Evolutionary conservation across 441 rosid genomes (phyloP).

Genomic region (Eutrema salsugineum): DNA sequence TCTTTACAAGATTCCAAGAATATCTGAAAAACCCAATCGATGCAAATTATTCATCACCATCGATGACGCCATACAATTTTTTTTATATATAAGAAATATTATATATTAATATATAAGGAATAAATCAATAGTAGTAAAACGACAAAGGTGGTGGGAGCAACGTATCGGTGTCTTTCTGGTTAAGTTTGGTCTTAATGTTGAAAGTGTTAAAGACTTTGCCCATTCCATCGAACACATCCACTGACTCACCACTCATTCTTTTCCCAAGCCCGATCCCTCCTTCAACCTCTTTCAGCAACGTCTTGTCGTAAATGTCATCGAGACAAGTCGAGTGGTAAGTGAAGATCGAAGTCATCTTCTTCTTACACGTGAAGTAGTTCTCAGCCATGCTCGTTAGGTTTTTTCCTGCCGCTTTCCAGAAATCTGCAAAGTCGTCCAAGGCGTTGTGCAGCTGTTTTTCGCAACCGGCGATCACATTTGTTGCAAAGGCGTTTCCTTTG

Average conservation of each 20-base stretch:
- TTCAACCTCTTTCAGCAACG: conserved; percentile 25
- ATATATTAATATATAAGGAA: not conserved
- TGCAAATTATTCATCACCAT: conserved; percentile 21
- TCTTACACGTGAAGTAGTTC: conserved; percentile 32
- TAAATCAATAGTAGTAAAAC: conserved; percentile 27
- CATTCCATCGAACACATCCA: conserved; percentile 34
- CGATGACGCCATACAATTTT: conserved; percentile 4
- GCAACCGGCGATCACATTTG: conserved; percentile 20
- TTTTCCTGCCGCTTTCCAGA: conserved; percentile 35
- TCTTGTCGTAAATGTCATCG: conserved; percentile 32
- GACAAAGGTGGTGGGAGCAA: conserved; percentile 38
- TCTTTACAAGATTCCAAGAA: conserved; percentile 18
- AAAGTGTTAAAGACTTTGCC: conserved; percentile 32
- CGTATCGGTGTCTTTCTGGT: conserved; percentile 31
- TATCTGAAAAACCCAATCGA: conserved; percentile 12
- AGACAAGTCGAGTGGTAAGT: conserved; percentile 30
- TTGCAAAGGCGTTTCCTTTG: conserved; percentile 28
- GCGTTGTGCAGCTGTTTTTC: conserved; percentile 30
- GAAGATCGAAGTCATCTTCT: conserved; percentile 31
- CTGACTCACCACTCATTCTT: conserved; percentile 33
- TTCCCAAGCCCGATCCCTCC: conserved; percentile 34
- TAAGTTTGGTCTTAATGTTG: conserved; percentile 31
- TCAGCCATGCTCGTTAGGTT: conserved; percentile 28
- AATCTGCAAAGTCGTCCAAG: conserved; percentile 32
- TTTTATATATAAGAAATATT: not conserved